Percentiles rank a stretch among this genome's conserved stretches.
Evolutionary conservation across 1,284 basidiomycete genomes (phyloP).

Genomic region (Gomphus bonarii): DNA sequence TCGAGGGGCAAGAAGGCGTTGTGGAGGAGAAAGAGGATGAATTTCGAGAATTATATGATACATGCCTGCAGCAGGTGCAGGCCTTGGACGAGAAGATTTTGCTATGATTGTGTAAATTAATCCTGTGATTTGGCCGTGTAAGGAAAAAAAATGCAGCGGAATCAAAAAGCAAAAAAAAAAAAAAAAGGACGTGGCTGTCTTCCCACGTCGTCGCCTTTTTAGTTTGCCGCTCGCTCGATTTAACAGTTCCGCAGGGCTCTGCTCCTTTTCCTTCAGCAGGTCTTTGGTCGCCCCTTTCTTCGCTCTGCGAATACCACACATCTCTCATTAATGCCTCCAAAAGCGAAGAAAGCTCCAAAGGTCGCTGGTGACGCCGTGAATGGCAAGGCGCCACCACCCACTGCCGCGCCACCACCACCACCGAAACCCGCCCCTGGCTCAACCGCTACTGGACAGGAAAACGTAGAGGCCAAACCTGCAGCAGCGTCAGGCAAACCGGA

Average conservation of each 20-base stretch:
- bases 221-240: background rate
- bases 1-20: slow-evolving; percentile 39
- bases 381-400: slow-evolving; percentile 4
- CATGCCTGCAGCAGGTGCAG: slow-evolving; percentile 78
- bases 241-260: background rate
- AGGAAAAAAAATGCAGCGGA: background rate
- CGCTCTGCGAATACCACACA: background rate
- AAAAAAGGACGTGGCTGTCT: background rate
- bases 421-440: slow-evolving; percentile 20
- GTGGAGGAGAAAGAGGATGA: slow-evolving; percentile 65
- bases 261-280: background rate
- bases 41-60: slow-evolving; percentile 75
- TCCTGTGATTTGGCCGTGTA: no score
- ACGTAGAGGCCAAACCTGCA: slow-evolving; percentile 22
- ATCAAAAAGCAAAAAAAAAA: background rate
- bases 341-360: slow-evolving; percentile 37
- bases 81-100: slow-evolving; percentile 66
- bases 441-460: slow-evolving; percentile 29
- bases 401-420: background rate
- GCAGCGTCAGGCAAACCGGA: slow-evolving; percentile 55
- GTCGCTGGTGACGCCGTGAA: slow-evolving; percentile 24
- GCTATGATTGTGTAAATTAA: slow-evolving; percentile 32
- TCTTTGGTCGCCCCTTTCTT: background rate
- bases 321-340: slow-evolving; percentile 15
- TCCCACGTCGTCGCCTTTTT: slow-evolving; percentile 1